Evolutionary conservation across 306 rosid genomes (phyloP).

Genomic region (Trifolium fragiferum): DNA sequence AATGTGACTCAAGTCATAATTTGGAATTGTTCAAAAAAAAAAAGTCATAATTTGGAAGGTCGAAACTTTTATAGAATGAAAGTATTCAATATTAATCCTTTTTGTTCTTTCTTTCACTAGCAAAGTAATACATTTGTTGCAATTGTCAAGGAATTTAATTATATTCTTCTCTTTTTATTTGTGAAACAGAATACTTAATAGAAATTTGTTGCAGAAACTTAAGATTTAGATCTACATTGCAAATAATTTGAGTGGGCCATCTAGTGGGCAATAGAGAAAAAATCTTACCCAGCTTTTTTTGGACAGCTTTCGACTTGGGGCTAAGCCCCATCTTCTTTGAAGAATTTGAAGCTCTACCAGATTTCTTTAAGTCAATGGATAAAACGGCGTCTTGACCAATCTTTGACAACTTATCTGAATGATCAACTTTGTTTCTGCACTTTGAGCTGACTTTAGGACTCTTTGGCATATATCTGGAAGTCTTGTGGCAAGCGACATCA

Average conservation of each 20-base stretch:
- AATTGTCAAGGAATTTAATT: slow-evolving; percentile 32
- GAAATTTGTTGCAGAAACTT: slow-evolving; percentile 32
- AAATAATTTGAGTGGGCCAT: slow-evolving; percentile 14
- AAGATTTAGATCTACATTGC: slow-evolving; percentile 2
- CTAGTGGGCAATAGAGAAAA: slow-evolving; percentile 34
- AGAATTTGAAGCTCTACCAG: slow-evolving; percentile 55
- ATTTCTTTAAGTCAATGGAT: slow-evolving; percentile 55
- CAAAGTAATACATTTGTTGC: slow-evolving; percentile 24
- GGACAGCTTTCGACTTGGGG: slow-evolving; percentile 62
- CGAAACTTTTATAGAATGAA: slow-evolving; percentile 30
- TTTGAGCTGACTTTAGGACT: slow-evolving; percentile 61
- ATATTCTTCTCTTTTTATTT: background rate
- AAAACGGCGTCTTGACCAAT: slow-evolving; percentile 59
- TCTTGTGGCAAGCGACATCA: slow-evolving; percentile 50
- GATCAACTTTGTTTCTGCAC: slow-evolving; percentile 54
- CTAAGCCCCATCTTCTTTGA: slow-evolving; percentile 55
- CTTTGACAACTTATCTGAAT: slow-evolving; percentile 55
- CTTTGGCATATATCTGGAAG: slow-evolving; percentile 55
- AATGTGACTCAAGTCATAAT: slow-evolving; percentile 40
- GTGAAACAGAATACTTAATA: slow-evolving; percentile 12
- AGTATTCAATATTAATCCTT: slow-evolving; percentile 12
- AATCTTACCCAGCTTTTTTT: slow-evolving; percentile 76
- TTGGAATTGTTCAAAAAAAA: too few relatives aligned
- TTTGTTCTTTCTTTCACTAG: slow-evolving; percentile 9
- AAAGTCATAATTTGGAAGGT: slow-evolving; percentile 35